These are phyloP conservation scores for Mesostigma viride DNA, from an alignment of 139 green algal species.

Conservation along the genomic window DNA sequence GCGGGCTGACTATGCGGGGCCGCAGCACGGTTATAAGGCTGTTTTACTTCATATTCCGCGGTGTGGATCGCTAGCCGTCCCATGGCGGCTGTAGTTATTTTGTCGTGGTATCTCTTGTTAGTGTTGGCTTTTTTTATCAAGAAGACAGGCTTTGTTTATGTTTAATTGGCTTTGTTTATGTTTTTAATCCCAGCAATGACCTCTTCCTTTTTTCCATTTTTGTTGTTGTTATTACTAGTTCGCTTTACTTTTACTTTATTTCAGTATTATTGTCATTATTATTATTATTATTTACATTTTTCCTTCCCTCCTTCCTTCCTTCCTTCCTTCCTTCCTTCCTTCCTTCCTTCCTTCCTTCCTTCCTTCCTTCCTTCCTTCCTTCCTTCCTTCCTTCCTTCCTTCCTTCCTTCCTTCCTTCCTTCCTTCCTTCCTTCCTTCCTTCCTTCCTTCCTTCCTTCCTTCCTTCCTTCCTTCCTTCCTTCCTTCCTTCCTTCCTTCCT, in stretches of 20 bases:
- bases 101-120: too few relatives aligned
- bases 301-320: not conserved
- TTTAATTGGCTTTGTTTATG: too few relatives aligned
- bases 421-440: not conserved
- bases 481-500: not conserved
- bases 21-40: too few relatives aligned
- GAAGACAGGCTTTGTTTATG: too few relatives aligned
- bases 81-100: too few relatives aligned
- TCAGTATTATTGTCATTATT: conserved; percentile 2
- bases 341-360: not conserved
- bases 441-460: not conserved
- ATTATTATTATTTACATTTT: too few relatives aligned
- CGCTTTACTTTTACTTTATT: not conserved
- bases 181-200: not conserved
- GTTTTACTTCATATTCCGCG: too few relatives aligned
- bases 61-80: too few relatives aligned
- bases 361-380: not conserved
- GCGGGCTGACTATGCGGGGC: too few relatives aligned
- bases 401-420: not conserved
- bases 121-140: too few relatives aligned
- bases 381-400: not conserved
- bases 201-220: too few relatives aligned
- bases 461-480: not conserved
- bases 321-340: not conserved
- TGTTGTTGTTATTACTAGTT: not conserved